A percentile compares a stretch with the other conserved stretches of the same genome.
phyloP scores from a whole-genome alignment of 2,329 filamentous ascomycete genomes.

The Botryotinia calthae region DNA sequence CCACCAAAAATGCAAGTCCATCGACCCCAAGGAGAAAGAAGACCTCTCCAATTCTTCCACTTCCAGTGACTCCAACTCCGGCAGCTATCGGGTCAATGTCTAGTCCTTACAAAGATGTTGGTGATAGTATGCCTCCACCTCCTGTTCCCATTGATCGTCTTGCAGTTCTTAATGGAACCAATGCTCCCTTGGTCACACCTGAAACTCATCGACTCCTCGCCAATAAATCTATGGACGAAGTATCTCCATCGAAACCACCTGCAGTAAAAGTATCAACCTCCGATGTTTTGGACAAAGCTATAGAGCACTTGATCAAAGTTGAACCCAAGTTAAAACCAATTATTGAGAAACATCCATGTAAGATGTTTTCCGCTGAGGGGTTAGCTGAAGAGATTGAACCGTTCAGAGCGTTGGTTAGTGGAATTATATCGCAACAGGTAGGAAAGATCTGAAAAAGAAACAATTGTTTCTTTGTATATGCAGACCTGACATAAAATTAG shows the following conservation, averaged over 20 bases:
- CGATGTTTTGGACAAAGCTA: constrained; percentile 71
- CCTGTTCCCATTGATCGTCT: constrained; percentile 46
- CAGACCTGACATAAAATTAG: constrained; percentile 21
- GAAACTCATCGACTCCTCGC: constrained; percentile 63
- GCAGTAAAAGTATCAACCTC: constrained; percentile 53
- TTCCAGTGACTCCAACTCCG: constrained; percentile 49
- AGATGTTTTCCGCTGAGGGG: constrained; percentile 75
- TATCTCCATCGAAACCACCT: constrained; percentile 55
- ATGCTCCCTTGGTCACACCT: constrained; percentile 70
- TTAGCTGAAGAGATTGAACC: constrained; percentile 85
- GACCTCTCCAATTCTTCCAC: constrained; percentile 21
- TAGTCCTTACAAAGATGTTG: constrained; percentile 44
- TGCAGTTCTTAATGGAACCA: constrained; percentile 62
- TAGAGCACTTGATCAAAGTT: constrained; percentile 67
- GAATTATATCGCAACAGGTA: constrained; percentile 88
- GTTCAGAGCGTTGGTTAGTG: constrained; percentile 76
- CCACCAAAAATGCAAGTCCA: constrained; percentile 22
- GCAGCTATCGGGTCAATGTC: constrained; percentile 48
- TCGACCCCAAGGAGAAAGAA: constrained; percentile 30
- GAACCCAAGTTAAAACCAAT: constrained; percentile 71
- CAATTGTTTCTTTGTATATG: background rate
- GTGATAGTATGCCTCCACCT: constrained; percentile 37
- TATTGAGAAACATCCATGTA: constrained; percentile 73
- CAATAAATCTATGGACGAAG: constrained; percentile 47
- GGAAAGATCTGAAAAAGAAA: background rate